Base-by-base conservation (phyloP, 768 basidiomycete species). In the Mycena maculata region DNA sequence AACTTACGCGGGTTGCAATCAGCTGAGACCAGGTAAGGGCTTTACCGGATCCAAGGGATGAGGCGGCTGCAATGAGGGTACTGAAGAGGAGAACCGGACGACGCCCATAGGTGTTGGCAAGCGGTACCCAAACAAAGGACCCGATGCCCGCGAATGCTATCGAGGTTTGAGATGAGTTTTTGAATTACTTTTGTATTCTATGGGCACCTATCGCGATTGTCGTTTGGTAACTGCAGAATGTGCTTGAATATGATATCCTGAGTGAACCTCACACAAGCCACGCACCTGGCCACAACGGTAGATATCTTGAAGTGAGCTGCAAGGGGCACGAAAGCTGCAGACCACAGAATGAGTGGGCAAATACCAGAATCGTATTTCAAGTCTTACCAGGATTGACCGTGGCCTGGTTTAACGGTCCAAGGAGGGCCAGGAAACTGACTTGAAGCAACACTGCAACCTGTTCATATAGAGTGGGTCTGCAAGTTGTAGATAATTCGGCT, bases 381-480 rank as follows among this genome's bases (percentile, higher is more conserved):
- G 3, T 3, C 49, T 18, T 33, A 59, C 64, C 64, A 23, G 64
- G 64, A 50, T 65, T 65, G 45, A 66, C 18, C 20, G 50, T 66
- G 4, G 65, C 65, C n/a, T 66, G 65, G 36, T 66, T 66, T 27
- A 66, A 41, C 1, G 65, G 65, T 3, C 65, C 65, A 7, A 66
- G 65, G 6, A 52, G 49, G 27, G 65, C 65, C 10, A 66, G 52
- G 18, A 66, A 66, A 60, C 58, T 60, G 52, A 66, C 23, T 76
- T 79, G 11, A 16, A 84, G 73, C 25, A 78, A 76, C 4, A 79
- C 77, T 16, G 80, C 79, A 36, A 82, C 79, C 15, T 80, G 49
- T 81, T 82, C 60, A 80, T 76, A 25, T 6, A 18, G 13, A 42
- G 33, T 36, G 33, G 13, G 33, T 36, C n/a, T n/a, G n/a, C n/a